Conservation (phyloP, 176 grass and related monocot species). For the Eragrostis nindensis region DNA sequence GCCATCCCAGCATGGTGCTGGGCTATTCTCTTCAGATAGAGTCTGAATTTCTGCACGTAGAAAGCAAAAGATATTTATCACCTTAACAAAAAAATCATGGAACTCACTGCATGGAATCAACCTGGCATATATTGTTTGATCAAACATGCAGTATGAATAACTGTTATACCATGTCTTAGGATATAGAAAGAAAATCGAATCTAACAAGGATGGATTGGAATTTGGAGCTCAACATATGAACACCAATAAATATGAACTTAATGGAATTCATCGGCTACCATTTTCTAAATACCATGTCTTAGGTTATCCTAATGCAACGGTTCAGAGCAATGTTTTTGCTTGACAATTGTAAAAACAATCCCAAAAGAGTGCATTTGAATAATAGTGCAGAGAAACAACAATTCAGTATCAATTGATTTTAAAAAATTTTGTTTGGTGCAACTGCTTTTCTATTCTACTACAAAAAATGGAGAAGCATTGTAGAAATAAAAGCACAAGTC, state of each 20-base stretch:
- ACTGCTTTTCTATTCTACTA: not conserved
- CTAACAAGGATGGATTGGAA: not conserved
- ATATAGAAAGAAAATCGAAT: not conserved
- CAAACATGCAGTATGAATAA: conserved; percentile 6
- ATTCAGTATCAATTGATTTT: not conserved
- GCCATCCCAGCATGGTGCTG: conserved; percentile 81
- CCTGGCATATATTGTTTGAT: not conserved
- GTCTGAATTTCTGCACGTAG: conserved; percentile 89
- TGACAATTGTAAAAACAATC: not conserved
- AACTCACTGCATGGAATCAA: conserved; percentile 13
- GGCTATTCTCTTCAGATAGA: conserved; percentile 93
- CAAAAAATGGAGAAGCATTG: not conserved
- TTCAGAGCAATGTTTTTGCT: conserved; percentile 21
- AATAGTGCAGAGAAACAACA: not conserved
- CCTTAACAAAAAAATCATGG: not conserved
- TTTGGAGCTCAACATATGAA: not conserved
- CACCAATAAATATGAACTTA: not conserved
- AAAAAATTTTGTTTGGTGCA: not conserved
- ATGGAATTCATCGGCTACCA: not conserved
- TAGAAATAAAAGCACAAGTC: conserved; percentile 1
- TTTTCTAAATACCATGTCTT: too few species aligned
- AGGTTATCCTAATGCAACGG: not conserved
- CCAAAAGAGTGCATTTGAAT: not conserved
- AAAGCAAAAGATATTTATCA: conserved; percentile 35
- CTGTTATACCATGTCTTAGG: not conserved